Evolutionary conservation across 345 rosid genomes (phyloP).

Genomic region (Hypericum androsaemum): DNA sequence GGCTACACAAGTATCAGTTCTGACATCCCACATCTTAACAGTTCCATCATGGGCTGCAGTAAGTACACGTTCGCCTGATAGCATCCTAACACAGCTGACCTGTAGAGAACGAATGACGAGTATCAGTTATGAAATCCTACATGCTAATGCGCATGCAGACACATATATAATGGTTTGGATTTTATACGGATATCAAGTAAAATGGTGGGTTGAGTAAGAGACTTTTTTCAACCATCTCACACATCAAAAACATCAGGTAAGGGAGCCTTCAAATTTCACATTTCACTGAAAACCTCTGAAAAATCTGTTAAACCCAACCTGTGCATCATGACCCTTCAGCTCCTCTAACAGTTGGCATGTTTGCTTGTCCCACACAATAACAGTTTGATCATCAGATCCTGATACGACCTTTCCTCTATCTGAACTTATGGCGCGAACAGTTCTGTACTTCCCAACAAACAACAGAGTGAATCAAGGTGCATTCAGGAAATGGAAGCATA

Average conservation of each 20-base stretch:
- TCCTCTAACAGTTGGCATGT: slow-evolving; percentile 85
- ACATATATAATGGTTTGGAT: too few relatives aligned
- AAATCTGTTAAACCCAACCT: slow-evolving; percentile 42
- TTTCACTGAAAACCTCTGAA: slow-evolving; percentile 5
- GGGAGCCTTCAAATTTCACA: too few relatives aligned
- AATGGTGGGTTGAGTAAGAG: too few relatives aligned
- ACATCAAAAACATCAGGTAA: too few relatives aligned
- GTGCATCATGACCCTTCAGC: slow-evolving; percentile 88
- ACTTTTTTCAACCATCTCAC: too few relatives aligned
- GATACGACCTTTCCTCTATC: slow-evolving; percentile 96
- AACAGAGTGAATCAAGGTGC: not conserved
- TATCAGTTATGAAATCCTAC: slow-evolving; percentile 1
- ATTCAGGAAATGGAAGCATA: too few relatives aligned
- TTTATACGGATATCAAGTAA: too few relatives aligned
- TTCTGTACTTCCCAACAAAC: slow-evolving; percentile 35
- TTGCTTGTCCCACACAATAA: slow-evolving; percentile 98
- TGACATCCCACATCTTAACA: slow-evolving; percentile 98
- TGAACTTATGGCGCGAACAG: slow-evolving; percentile 93
- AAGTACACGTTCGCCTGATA: slow-evolving; percentile 93
- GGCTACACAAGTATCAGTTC: slow-evolving; percentile 95
- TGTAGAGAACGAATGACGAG: slow-evolving; percentile 20
- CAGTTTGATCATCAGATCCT: slow-evolving; percentile 94
- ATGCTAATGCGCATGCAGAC: not conserved
- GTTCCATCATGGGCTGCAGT: slow-evolving; percentile 89
- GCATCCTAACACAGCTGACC: slow-evolving; percentile 89